Evolutionary conservation across 352 stramenopile genomes (phyloP), one percentile per base, ranked within the genome.

Genomic region (Phytophthora aleatoria): DNA sequence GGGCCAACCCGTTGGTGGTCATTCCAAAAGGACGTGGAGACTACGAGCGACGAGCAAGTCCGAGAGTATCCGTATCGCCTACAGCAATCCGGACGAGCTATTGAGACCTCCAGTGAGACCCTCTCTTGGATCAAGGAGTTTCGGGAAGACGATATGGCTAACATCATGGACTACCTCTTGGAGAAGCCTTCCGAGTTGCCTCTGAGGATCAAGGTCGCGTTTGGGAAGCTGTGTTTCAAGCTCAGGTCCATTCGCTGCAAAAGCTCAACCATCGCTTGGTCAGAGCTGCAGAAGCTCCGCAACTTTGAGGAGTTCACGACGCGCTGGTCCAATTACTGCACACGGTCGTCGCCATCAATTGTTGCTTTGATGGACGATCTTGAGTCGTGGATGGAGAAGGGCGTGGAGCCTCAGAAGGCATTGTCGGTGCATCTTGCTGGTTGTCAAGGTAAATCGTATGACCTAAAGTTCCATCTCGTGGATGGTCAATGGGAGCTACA

Each of bases 381-480:
- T 6, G 63, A 80, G 9, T 45, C 65, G 20, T 59, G 61, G 58
- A 61, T 66, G 53, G 55, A 67, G 50, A 47, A 61, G 42, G 61
- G 15, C 0, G 33, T 61, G 15, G 47, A 58, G 28, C 43, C 41
- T 26, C 41, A 35, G 11, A 67, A 59, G 24, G 24, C 20, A n/a
- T 11, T 78, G 24, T 64, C 64, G 7, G 47, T 79, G n/a, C 64
- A 79, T 50, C 15, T 83, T 45, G 49, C 53, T 26, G 44, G 39
- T 11, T 45, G 47, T 5, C 13, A 52, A 49, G 45, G 49, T 4
- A 48, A 43, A 3, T 64, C 47, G 3, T 79, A 67, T 45, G 57
- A 76, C 8, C 27, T 87, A 16, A 87, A 85, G 57, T 87, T 76
- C 33, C 54, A 62, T 42, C 53, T 77, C n/a, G 55, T 71, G 3